A percentile compares a stretch with the other conserved stretches of the same genome.
These are phyloP conservation scores for Termitomyces sp. DNA, from an alignment of 768 basidiomycete genomes.

Conservation along the genomic window DNA sequence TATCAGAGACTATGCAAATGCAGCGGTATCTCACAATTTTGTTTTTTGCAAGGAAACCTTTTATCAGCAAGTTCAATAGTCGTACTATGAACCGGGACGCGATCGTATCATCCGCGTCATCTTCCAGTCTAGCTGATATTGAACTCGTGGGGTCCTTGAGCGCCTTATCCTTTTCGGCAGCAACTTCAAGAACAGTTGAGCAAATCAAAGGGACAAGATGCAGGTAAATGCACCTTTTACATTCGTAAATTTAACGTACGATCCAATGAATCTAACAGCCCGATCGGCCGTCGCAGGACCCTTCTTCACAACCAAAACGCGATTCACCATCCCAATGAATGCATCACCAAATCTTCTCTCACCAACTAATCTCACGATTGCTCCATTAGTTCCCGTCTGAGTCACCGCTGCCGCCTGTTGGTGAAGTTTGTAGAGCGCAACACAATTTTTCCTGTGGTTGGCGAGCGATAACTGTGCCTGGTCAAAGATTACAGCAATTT, in stretches of 20 bases:
- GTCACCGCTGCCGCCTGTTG: conserved; percentile 52
- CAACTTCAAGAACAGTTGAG: conserved; percentile 14
- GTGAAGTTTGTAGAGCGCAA: conserved; percentile 83
- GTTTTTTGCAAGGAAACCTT: conserved; percentile 87
- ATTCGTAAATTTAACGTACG: conserved; percentile 76
- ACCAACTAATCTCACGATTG: conserved; percentile 52
- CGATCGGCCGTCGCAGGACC: conserved; percentile 78
- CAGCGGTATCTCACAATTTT: conserved; percentile 82
- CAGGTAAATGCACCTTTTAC: conserved; percentile 66
- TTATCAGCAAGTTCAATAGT: conserved; percentile 67
- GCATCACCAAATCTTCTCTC: conserved; percentile 74
- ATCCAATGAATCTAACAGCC: conserved; percentile 79
- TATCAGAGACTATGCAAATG: conserved; percentile 76
- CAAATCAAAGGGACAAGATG: neutral
- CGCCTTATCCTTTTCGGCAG: conserved; percentile 25
- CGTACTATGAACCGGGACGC: conserved; percentile 64
- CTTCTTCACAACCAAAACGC: conserved; percentile 80
- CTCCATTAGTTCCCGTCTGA: conserved; percentile 43
- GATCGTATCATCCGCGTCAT: conserved; percentile 62
- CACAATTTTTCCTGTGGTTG: conserved; percentile 91
- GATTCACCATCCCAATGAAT: conserved; percentile 69
- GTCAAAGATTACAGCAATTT: conserved; percentile 51
- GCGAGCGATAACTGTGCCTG: conserved; percentile 77
- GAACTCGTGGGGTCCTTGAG: conserved; percentile 21
- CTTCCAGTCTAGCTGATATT: conserved; percentile 19